Percentiles rank a stretch among this genome's conserved stretches.
These are phyloP conservation scores for Polygonum maritimum DNA, from an alignment of 148 eudicot species.

Conservation along the genomic window DNA sequence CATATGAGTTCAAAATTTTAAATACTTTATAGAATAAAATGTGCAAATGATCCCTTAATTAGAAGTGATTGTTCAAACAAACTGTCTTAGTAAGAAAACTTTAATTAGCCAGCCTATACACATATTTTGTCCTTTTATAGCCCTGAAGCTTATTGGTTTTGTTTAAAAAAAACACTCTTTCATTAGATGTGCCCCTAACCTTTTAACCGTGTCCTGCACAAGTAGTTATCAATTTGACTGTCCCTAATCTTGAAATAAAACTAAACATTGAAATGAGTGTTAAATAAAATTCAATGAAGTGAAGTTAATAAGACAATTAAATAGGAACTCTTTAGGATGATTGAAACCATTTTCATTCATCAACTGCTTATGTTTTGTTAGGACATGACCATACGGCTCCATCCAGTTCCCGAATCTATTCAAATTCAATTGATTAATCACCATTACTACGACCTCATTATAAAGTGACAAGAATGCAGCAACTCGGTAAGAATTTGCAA, in stretches of 20 bases:
- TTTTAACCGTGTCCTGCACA: not conserved
- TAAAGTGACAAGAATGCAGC: not conserved
- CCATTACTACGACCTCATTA: not conserved
- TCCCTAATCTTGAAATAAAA: not conserved
- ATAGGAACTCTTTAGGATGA: not conserved
- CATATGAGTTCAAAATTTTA: not conserved
- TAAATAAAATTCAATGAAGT: not conserved
- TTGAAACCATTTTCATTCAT: not conserved
- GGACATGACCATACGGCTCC: not conserved
- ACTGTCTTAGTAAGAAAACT: not conserved
- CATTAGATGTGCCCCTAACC: not conserved
- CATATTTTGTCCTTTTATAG: not conserved
- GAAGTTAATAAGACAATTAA: not conserved
- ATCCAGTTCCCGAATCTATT: not conserved
- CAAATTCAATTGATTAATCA: not conserved
- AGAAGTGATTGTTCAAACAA: not conserved
- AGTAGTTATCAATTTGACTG: not conserved
- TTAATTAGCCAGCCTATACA: not conserved
- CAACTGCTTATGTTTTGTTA: not conserved
- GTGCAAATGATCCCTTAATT: not conserved
- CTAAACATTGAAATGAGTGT: not conserved
- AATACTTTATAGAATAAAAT: too few species aligned
- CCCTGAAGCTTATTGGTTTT: not conserved
- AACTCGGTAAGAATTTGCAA: not conserved
- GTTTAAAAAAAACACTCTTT: not conserved